phyloP scores from a whole-genome alignment of 371 early-diverging fungal species.

The Rhizomucor pusillus region DNA sequence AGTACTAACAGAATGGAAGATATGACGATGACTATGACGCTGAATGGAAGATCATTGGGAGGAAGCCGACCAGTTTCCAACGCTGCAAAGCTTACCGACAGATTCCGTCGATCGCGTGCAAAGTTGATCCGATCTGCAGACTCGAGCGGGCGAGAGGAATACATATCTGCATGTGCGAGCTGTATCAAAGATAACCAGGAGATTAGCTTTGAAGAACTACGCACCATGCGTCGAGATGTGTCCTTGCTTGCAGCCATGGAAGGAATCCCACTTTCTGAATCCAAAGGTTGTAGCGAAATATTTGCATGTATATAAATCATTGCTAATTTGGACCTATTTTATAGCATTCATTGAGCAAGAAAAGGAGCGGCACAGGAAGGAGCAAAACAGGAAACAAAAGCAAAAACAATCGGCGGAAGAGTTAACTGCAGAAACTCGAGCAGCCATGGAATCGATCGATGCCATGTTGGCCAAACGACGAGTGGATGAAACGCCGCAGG shows the following conservation, averaged over 20 bases:
- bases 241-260: neutral
- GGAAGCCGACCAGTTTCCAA: too few species aligned
- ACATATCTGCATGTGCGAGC: conserved; percentile 1
- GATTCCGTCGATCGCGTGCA: conserved; percentile 1
- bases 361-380: neutral
- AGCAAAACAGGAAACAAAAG: neutral
- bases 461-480: conserved; percentile 2
- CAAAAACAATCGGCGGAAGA: conserved; percentile 3
- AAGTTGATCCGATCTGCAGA: conserved; percentile 5
- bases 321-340: too few species aligned
- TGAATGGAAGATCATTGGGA: too few species aligned
- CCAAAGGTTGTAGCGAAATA: too few species aligned
- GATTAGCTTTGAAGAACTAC: conserved; percentile 14
- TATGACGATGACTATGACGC: too few species aligned
- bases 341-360: conserved; percentile 1
- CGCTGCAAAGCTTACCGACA: neutral
- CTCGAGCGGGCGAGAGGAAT: conserved; percentile 6
- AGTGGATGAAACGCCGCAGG: neutral
- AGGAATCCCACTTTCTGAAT: too few species aligned
- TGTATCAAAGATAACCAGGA: neutral
- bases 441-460: conserved; percentile 12
- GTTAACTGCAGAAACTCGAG: conserved; percentile 18
- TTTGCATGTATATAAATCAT: too few species aligned
- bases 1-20: too few species aligned
- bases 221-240: neutral